Evolutionary conservation across 441 rosid genomes (phyloP).

Genomic region (Syzygium syzygioides): DNA sequence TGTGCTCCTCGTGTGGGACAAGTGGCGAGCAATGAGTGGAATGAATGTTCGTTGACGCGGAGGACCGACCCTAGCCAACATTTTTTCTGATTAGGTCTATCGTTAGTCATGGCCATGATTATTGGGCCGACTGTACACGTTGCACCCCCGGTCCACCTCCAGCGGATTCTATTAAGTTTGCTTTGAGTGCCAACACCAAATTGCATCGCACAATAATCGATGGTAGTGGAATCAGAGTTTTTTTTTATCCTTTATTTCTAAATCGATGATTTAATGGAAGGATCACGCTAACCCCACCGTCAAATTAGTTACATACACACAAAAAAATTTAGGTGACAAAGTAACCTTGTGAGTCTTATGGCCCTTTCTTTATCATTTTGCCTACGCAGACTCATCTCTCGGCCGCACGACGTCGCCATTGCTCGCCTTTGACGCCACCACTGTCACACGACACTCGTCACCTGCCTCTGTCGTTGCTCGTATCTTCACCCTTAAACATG

Average conservation of each 20-base stretch:
- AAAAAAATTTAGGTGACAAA: not conserved
- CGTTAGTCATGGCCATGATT: not conserved
- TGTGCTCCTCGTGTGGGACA: no score
- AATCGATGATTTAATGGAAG: not conserved
- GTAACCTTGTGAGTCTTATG: not conserved
- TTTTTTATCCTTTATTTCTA: not conserved
- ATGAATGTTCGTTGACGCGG: no score
- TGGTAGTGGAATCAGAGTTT: not conserved
- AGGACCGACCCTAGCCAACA: no score
- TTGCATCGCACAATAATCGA: not conserved
- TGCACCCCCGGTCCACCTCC: fast-evolving
- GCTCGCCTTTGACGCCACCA: no score
- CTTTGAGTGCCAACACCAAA: fast-evolving
- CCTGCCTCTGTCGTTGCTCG: no score
- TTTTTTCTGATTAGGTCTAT: not conserved
- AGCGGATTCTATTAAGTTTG: not conserved
- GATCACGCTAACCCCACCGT: not conserved
- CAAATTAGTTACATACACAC: not conserved
- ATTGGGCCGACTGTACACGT: not conserved
- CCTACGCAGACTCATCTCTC: not conserved
- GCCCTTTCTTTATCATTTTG: not conserved
- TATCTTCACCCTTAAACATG: no score
- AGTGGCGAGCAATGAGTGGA: no score
- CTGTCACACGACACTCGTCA: no score
- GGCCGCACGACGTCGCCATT: no score